phyloP scores from a whole-genome alignment of 2,329 filamentous ascomycete species.

The Ceratocystiopsis minuta region DNA sequence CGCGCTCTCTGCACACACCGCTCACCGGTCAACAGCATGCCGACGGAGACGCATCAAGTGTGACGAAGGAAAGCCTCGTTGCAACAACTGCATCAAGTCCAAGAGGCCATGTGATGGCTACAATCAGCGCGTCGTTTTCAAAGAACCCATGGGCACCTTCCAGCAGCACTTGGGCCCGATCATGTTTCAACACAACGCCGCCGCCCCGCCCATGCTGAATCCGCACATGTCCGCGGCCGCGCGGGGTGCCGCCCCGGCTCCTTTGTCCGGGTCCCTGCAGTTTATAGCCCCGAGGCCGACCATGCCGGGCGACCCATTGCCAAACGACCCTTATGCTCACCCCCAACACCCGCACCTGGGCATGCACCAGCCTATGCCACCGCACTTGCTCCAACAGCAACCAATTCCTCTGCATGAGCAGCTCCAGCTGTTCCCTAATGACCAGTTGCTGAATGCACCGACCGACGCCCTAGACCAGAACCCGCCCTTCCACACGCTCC shows the following conservation, averaged over 20 bases:
- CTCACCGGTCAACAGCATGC: constrained; percentile 42
- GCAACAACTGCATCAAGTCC: constrained; percentile 72
- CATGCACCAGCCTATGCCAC: not conserved
- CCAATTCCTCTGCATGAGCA: too few species aligned
- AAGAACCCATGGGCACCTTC: constrained; percentile 46
- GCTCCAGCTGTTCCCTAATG: too few species aligned
- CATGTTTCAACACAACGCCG: constrained; percentile 23
- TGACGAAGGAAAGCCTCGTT: constrained; percentile 71
- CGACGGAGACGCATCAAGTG: constrained; percentile 93
- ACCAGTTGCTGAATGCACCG: too few species aligned
- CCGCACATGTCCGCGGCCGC: constrained; percentile 22
- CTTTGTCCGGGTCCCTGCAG: constrained; percentile 21
- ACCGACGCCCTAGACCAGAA: too few species aligned
- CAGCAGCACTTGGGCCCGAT: constrained; percentile 29
- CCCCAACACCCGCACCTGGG: too few species aligned
- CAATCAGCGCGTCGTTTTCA: constrained; percentile 65
- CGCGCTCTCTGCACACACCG: constrained; percentile 6
- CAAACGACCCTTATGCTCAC: too few species aligned
- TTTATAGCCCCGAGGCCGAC: constrained; percentile 35
- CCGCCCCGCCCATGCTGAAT: constrained; percentile 24
- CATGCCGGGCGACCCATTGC: constrained; percentile 8
- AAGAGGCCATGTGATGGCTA: constrained; percentile 74
- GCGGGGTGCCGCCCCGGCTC: constrained; percentile 16
- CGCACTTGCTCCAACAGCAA: not conserved
- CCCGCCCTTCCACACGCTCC: not conserved